Percentiles rank a stretch among this genome's conserved stretches.
phyloP scores from a whole-genome alignment of 2,329 filamentous ascomycete species.

The Bimuria novae-zelandiae region DNA sequence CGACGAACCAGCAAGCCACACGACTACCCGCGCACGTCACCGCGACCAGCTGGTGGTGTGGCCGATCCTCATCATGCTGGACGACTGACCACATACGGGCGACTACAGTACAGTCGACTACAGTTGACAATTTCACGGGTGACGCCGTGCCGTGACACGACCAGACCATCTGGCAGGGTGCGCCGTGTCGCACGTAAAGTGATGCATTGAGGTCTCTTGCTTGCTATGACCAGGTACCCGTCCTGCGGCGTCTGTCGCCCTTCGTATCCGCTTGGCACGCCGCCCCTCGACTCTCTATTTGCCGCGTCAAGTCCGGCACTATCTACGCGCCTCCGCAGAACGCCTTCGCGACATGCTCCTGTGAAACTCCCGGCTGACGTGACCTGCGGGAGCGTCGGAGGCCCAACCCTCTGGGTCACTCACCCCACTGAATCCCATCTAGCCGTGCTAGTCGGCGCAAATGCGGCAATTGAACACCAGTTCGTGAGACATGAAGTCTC shows the following conservation, averaged over 20 bases:
- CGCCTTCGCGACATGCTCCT: slow-evolving; percentile 24
- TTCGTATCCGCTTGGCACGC: slow-evolving; percentile 29
- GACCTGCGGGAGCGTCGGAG: slow-evolving; percentile 25
- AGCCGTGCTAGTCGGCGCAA: slow-evolving; percentile 2
- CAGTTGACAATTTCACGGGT: background rate
- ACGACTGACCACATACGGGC: background rate
- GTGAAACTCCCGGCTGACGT: slow-evolving; percentile 34
- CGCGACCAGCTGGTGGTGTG: slow-evolving; percentile 5
- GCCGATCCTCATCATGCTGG: background rate
- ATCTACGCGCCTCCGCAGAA: slow-evolving; percentile 14
- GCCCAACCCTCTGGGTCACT: slow-evolving; percentile 16
- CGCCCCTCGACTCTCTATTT: slow-evolving; percentile 37
- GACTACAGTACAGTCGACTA: too few species aligned
- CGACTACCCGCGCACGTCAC: slow-evolving; percentile 23
- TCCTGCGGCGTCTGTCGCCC: slow-evolving; percentile 19
- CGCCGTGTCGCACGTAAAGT: slow-evolving; percentile 32
- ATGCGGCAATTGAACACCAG: slow-evolving; percentile 6
- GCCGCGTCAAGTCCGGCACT: slow-evolving; percentile 36
- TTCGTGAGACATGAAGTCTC: slow-evolving; percentile 7
- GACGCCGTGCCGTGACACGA: slow-evolving; percentile 7
- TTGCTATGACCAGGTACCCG: slow-evolving; percentile 15
- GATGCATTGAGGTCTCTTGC: slow-evolving; percentile 5
- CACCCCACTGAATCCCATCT: slow-evolving; percentile 4
- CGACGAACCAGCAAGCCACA: slow-evolving; percentile 25
- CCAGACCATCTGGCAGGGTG: slow-evolving; percentile 16